Conservation (phyloP, 352 stramenopile species). For the Globisporangium sylvaticum region DNA sequence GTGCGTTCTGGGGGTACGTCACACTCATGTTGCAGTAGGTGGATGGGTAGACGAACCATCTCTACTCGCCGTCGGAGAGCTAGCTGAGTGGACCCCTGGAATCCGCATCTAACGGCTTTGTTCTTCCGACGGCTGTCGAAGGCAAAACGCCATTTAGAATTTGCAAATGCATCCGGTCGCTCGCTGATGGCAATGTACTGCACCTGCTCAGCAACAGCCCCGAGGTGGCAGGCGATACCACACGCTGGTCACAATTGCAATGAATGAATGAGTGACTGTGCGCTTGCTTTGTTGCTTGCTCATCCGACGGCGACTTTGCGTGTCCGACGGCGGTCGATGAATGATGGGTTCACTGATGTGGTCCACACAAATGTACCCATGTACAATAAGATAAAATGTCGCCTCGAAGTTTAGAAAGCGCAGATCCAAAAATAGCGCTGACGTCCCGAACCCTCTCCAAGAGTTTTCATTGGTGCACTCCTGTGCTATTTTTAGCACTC, state of each 20-base stretch:
- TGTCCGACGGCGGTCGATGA: background rate
- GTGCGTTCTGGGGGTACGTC: background rate
- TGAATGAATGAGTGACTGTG: too few species aligned
- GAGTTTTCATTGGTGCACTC: background rate
- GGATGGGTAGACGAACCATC: background rate
- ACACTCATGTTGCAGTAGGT: background rate
- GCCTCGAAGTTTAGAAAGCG: too few species aligned
- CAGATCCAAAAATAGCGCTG: too few species aligned
- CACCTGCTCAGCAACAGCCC: background rate
- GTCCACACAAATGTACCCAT: background rate
- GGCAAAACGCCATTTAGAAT: background rate
- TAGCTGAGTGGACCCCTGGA: background rate
- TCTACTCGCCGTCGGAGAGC: background rate
- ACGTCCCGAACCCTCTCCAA: too few species aligned
- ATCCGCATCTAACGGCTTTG: background rate
- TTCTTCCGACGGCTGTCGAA: background rate
- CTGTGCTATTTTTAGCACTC: background rate
- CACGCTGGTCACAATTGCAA: too few species aligned
- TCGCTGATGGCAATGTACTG: background rate
- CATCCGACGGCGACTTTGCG: too few species aligned
- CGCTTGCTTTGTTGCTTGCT: too few species aligned
- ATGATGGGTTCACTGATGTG: background rate
- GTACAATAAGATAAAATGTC: background rate
- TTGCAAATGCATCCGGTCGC: background rate
- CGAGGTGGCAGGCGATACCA: too few species aligned